These are phyloP conservation scores for Parafenestella ontariensis DNA, from an alignment of 2,329 filamentous ascomycete genomes.

Conservation along the genomic window DNA sequence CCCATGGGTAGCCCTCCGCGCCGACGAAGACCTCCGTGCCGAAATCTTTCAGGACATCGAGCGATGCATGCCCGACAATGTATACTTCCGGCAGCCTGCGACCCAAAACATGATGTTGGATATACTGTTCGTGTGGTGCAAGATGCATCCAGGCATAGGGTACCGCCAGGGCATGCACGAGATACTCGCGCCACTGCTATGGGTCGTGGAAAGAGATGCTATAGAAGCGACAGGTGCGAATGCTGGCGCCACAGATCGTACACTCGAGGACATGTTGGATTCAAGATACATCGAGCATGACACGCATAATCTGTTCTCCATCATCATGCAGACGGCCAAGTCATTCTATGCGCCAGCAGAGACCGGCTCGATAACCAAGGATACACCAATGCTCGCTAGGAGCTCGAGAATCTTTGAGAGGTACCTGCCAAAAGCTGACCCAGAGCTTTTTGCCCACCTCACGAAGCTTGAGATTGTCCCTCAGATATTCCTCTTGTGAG, in stretches of 20 bases:
- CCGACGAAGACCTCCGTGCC: conserved; percentile 81
- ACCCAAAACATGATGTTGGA: conserved; percentile 86
- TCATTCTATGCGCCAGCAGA: conserved; percentile 79
- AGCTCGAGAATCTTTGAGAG: conserved; percentile 88
- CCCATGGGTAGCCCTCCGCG: conserved; percentile 85
- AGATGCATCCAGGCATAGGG: conserved; percentile 83
- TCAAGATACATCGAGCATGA: conserved; percentile 84
- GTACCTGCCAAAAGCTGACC: conserved; percentile 78
- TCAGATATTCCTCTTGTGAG: conserved; percentile 93
- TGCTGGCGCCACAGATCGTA: conserved; percentile 30
- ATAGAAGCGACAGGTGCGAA: conserved; percentile 58
- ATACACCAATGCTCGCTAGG: conserved; percentile 80
- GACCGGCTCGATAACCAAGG: conserved; percentile 36
- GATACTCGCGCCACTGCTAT: conserved; percentile 85
- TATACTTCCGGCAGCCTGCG: conserved; percentile 81
- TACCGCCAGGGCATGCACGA: conserved; percentile 99
- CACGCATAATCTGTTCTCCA: conserved; percentile 82
- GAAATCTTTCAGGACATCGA: conserved; percentile 97
- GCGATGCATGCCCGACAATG: conserved; percentile 85
- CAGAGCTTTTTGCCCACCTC: conserved; percentile 82
- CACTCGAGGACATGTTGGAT: conserved; percentile 66
- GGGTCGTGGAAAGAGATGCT: conserved; percentile 83
- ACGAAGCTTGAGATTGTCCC: conserved; percentile 87
- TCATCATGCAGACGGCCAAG: conserved; percentile 86
- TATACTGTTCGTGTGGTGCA: conserved; percentile 93